Evolutionary conservation across 495 filamentous ascomycete genomes (phyloP), one percentile per base, ranked within the genome.

Genomic region (Coniosporium apollinis): DNA sequence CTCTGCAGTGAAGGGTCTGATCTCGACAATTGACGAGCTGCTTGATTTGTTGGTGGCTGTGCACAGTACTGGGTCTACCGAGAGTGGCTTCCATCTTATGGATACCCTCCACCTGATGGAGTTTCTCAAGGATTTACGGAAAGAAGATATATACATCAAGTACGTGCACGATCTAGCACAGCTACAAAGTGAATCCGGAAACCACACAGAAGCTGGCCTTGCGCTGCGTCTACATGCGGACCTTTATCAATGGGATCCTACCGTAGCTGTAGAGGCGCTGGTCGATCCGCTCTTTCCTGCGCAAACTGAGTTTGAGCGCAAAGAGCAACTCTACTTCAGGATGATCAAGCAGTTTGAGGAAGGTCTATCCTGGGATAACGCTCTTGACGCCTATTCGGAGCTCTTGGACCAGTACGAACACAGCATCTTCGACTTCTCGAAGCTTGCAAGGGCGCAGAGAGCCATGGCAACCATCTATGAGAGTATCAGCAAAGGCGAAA

Each of bases 281-380:
- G 39, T 61, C 1, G 84, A 81, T 28, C 91, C 87, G 0, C 49
- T 61, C 7, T 80, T 91, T 51, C 79, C 83, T 1, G 71, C 79
- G 22, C 89, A 96, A 56, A 79, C 75, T 1, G 71, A 81, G 3
- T 97, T 97, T 49, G 89, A 96, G 39, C 73, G 89, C 19, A 93
- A 91, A 56, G 89, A 96, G 56, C 65, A 74, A 6, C 64, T 97
- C 36, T 94, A 87, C 57, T 86, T 97, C 42, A 69, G 82, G 35
- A 87, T 96, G 62, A 93, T 96, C 50, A 82, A 84, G 48, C 67
- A 87, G 49, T 94, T 84, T 39, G 91, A 96, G 49, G 82, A 94
- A 44, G 84, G 86, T 6, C 74, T 79, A 49, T 82, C 82, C 1
- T 99, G 91, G 91, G 74, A 79, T 33, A 80, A 77, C 52, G 91